Conservation (phyloP, 2,329 filamentous ascomycete genomes). For the Colletotrichum tropicicola region DNA sequence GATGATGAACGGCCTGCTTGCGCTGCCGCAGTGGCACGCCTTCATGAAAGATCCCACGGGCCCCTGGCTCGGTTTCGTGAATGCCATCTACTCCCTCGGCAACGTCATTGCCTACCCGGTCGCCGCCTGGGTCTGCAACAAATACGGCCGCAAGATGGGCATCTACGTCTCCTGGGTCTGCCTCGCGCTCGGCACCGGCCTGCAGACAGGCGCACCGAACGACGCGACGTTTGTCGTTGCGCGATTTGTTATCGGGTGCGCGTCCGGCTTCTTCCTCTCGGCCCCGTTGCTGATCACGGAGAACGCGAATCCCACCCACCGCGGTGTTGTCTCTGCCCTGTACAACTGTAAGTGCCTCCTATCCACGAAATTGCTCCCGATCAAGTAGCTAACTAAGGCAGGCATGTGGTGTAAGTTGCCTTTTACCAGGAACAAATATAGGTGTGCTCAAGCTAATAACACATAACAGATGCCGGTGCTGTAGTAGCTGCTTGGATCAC, state of each 20-base stretch:
- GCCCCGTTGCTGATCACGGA: conserved; percentile 45
- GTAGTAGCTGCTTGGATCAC: conserved; percentile 44
- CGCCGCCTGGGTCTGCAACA: conserved; percentile 45
- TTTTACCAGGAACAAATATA: neutral
- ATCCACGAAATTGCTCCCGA: neutral
- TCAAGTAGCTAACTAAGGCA: conserved; percentile 16
- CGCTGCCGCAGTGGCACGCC: conserved; percentile 48
- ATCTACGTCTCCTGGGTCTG: neutral
- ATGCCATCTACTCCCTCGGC: conserved; percentile 49
- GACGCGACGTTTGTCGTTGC: conserved; percentile 41
- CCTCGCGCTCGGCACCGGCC: conserved; percentile 15
- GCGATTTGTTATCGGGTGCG: conserved; percentile 43
- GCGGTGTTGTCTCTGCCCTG: conserved; percentile 4
- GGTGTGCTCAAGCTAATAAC: neutral
- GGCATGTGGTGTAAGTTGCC: conserved; percentile 38
- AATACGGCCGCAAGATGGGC: conserved; percentile 21
- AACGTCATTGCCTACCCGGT: conserved; percentile 39
- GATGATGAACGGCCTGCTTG: conserved; percentile 56
- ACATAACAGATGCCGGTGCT: conserved; percentile 39
- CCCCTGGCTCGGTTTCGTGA: conserved; percentile 46
- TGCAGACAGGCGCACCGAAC: conserved; percentile 37
- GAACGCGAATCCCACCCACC: conserved; percentile 42
- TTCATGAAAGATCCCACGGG: conserved; percentile 50
- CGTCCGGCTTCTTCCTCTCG: conserved; percentile 36
- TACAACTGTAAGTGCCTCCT: neutral